These are phyloP conservation scores for Chrysophaeum taylorii DNA, from an alignment of 352 stramenopile species.

Conservation along the genomic window DNA sequence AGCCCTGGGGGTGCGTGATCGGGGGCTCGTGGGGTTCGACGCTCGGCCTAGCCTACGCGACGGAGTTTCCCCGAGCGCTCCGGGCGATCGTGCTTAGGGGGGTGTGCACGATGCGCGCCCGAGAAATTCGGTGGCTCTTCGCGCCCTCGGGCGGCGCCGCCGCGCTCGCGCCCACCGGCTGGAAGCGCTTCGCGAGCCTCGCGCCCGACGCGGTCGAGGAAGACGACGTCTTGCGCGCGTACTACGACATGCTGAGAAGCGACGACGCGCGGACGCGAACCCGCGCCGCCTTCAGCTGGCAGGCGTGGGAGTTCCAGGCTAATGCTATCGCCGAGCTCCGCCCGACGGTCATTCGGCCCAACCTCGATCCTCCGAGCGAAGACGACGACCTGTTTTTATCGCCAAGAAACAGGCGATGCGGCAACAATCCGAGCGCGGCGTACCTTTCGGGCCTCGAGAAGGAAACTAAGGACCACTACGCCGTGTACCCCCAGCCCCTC, in stretches of 20 bases:
- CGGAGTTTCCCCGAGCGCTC: conserved; percentile 63
- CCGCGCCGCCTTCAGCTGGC: conserved; percentile 66
- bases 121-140: conserved; percentile 85
- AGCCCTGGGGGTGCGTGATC: conserved; percentile 79
- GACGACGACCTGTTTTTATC: no score
- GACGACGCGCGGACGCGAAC: conserved; percentile 59
- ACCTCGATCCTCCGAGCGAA: no score
- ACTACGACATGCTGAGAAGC: conserved; percentile 67
- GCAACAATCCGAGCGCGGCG: no score
- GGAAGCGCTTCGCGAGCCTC: conserved; percentile 67
- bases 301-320: conserved; percentile 51
- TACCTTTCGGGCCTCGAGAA: no score
- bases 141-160: conserved; percentile 52
- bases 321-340: no score
- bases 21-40: conserved; percentile 86
- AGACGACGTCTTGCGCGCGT: conserved; percentile 62
- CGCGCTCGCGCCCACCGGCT: conserved; percentile 70
- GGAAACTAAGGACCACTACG: no score
- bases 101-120: conserved; percentile 75
- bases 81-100: conserved; percentile 75
- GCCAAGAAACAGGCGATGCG: no score
- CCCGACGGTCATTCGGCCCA: no score
- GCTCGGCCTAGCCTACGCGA: conserved; percentile 75
- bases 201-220: conserved; percentile 44
- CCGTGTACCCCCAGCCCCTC: conserved; percentile 44